Conservation (phyloP, 2,329 filamentous ascomycete species). For the Huntiella abstrusa region DNA sequence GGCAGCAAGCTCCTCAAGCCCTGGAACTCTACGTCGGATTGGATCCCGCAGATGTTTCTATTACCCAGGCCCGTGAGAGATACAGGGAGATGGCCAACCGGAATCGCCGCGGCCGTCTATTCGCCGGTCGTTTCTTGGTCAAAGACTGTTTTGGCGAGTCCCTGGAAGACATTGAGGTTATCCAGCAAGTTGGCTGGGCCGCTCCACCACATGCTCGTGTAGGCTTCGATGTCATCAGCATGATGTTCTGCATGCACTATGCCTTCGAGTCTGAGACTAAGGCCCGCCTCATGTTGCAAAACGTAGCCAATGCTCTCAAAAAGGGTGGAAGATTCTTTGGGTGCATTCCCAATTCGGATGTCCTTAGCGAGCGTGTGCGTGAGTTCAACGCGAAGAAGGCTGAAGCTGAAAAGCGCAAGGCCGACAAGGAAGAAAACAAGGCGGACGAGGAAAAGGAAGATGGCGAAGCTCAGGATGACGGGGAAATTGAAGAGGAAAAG, state of each 20-base stretch:
- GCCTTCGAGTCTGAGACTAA: constrained; percentile 87
- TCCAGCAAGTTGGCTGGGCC: constrained; percentile 78
- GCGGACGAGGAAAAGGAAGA: constrained; percentile 17
- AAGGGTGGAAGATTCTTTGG: constrained; percentile 91
- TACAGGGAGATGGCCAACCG: constrained; percentile 53
- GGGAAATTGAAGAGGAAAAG: constrained; percentile 39
- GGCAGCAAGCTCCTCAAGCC: constrained; percentile 80
- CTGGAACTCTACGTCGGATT: constrained; percentile 89
- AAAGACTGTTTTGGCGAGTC: constrained; percentile 86
- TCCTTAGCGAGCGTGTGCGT: constrained; percentile 62
- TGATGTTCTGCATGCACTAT: constrained; percentile 99
- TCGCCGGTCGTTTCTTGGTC: constrained; percentile 71
- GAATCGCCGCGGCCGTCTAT: constrained; percentile 42
- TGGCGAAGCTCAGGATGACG: constrained; percentile 23
- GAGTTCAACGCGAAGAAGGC: constrained; percentile 39
- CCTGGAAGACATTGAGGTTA: constrained; percentile 61
- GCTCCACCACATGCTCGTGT: constrained; percentile 44
- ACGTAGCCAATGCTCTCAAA: constrained; percentile 75
- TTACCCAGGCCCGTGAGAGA: constrained; percentile 73
- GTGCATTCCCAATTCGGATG: constrained; percentile 90
- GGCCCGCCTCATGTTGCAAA: constrained; percentile 77
- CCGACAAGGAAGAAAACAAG: constrained; percentile 19
- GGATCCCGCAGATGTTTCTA: constrained; percentile 81
- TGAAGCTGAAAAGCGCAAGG: constrained; percentile 17
- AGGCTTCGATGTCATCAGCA: constrained; percentile 89